phyloP scores from a whole-genome alignment of 306 rosid species.

The Quercus alba region DNA sequence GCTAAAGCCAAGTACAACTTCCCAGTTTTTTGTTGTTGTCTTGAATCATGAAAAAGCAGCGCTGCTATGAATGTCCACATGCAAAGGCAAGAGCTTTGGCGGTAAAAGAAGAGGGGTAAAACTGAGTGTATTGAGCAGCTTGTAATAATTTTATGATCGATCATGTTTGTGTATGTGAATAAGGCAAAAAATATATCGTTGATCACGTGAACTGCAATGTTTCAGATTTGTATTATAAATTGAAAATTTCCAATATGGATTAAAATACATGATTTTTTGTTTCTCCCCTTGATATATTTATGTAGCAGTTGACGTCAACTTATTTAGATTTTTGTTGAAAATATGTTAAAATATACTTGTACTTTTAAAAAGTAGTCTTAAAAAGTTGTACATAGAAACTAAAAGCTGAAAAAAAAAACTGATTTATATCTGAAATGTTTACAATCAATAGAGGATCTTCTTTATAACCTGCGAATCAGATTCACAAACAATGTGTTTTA shows the following conservation, averaged over 20 bases:
- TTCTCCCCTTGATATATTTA: too few relatives aligned
- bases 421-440: too few relatives aligned
- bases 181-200: background rate
- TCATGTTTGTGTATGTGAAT: slow-evolving; percentile 9
- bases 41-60: background rate
- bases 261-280: too few relatives aligned
- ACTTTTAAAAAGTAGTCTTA: too few relatives aligned
- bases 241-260: background rate
- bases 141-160: background rate
- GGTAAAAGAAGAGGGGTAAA: background rate
- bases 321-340: too few relatives aligned
- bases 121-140: background rate
- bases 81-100: background rate
- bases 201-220: background rate
- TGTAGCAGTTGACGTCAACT: rapidly evolving
- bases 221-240: background rate
- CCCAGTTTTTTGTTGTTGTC: background rate
- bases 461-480: too few relatives aligned
- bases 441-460: too few relatives aligned
- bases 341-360: too few relatives aligned
- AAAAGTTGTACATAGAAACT: too few relatives aligned
- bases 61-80: background rate
- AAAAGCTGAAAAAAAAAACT: too few relatives aligned
- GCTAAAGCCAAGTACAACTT: slow-evolving; percentile 27
- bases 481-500: too few relatives aligned